Evolutionary conservation across 139 green algal genomes (phyloP).

Genomic region (Eudorina sp.): DNA sequence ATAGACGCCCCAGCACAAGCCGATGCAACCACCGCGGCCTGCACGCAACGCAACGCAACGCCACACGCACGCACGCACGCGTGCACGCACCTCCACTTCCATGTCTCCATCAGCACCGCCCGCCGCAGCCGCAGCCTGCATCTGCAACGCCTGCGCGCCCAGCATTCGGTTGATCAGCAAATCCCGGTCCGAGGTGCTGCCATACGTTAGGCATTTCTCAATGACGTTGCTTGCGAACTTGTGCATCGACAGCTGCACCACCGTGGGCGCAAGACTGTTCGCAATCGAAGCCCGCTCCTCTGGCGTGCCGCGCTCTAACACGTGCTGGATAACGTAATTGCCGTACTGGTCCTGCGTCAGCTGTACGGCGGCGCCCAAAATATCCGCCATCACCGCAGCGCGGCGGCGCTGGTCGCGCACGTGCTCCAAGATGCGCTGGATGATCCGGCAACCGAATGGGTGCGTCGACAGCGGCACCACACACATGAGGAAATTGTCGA

Average conservation of each 20-base stretch:
- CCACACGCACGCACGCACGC: not conserved
- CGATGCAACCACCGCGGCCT: no score
- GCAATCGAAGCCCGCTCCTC: conserved; percentile 67
- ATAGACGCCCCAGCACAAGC: no score
- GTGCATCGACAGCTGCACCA: conserved; percentile 84
- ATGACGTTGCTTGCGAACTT: conserved; percentile 98
- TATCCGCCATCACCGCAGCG: conserved; percentile 57
- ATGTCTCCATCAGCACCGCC: conserved; percentile 58
- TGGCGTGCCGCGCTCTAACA: conserved; percentile 72
- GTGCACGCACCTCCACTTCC: conserved; percentile 17
- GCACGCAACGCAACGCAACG: not conserved
- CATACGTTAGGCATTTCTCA: conserved; percentile 89
- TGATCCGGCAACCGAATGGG: conserved; percentile 94
- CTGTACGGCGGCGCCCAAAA: conserved; percentile 46
- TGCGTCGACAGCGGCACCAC: conserved; percentile 85
- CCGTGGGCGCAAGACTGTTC: conserved; percentile 66
- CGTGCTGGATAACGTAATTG: conserved; percentile 97
- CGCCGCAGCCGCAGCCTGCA: not conserved
- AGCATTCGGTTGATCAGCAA: conserved; percentile 82
- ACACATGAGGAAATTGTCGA: conserved; percentile 82
- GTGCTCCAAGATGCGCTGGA: conserved; percentile 95
- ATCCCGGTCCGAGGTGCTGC: conserved; percentile 68
- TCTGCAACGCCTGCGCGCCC: conserved; percentile 43
- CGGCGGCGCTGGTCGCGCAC: conserved; percentile 67
- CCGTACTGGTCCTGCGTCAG: conserved; percentile 92